A percentile compares a stretch with the other conserved stretches of the same genome.
Evolutionary conservation across 192 early-diverging fungal genomes (phyloP).

Genomic region (Mortierella alpina): DNA sequence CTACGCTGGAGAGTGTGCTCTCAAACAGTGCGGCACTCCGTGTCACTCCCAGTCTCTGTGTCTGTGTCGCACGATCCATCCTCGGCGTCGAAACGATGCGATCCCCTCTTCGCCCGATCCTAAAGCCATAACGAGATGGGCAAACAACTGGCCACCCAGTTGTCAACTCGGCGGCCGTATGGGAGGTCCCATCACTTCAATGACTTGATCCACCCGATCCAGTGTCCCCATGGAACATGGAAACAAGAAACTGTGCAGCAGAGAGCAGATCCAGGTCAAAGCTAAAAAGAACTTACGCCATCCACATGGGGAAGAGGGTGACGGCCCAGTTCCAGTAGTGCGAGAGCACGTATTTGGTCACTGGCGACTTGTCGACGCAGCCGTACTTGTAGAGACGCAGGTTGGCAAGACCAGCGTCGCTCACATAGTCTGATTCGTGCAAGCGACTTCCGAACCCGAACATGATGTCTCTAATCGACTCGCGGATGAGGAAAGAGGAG

Average conservation of each 20-base stretch:
- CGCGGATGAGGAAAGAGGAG: not conserved
- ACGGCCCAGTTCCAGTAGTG: conserved; percentile 95
- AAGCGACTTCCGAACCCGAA: conserved; percentile 56
- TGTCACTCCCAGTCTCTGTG: no score
- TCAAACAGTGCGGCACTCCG: no score
- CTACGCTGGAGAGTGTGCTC: no score
- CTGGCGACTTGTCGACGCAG: conserved; percentile 84
- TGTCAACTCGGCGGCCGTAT: no score
- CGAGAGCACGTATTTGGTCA: conserved; percentile 82
- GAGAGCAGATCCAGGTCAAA: not conserved
- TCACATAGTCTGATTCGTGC: conserved; percentile 69
- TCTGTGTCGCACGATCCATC: no score
- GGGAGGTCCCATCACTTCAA: no score
- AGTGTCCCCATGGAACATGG: not conserved
- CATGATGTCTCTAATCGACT: conserved; percentile 10
- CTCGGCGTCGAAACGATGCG: no score
- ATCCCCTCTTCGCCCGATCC: no score
- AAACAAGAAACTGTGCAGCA: not conserved
- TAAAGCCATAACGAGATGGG: no score
- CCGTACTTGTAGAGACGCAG: conserved; percentile 84
- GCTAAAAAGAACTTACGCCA: conserved; percentile 79
- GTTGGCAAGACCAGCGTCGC: conserved; percentile 74
- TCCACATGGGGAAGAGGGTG: conserved; percentile 89
- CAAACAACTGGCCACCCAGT: no score
- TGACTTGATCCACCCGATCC: no score